Evolutionary conservation across 176 grass and related monocot species (phyloP).

Genomic region (Eleusine indica): DNA sequence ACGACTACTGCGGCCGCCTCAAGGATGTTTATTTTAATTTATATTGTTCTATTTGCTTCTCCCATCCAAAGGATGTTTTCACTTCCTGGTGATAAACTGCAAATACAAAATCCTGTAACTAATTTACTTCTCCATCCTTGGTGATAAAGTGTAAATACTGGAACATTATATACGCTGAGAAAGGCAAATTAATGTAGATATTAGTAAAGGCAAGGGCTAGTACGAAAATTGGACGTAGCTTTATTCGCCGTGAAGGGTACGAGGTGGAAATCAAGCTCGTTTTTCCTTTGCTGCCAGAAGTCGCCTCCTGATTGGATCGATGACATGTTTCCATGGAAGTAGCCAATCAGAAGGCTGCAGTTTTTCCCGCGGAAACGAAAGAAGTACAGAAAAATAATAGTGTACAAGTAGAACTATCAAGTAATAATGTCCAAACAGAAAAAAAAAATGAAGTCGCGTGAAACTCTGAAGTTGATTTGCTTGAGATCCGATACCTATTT

Average conservation of each 20-base stretch:
- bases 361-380: background rate
- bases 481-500: background rate
- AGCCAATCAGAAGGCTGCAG: conserved; percentile 26
- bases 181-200: background rate
- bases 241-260: background rate
- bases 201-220: background rate
- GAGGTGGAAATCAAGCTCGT: background rate
- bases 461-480: background rate
- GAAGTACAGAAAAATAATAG: background rate
- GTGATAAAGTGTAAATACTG: background rate
- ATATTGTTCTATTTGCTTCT: no score
- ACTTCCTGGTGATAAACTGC: no score
- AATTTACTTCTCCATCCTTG: no score
- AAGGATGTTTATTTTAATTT: no score
- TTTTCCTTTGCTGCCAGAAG: background rate
- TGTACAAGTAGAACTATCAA: background rate
- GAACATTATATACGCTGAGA: background rate
- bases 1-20: no score
- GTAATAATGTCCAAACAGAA: background rate
- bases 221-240: background rate
- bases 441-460: background rate
- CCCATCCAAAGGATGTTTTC: no score
- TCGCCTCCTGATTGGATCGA: conserved; percentile 25
- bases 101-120: no score
- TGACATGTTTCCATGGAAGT: conserved; percentile 33